Percentiles rank a stretch among this genome's conserved stretches.
Evolutionary conservation across 495 filamentous ascomycete genomes (phyloP).

Genomic region (Aspergillus carlsbadensis): DNA sequence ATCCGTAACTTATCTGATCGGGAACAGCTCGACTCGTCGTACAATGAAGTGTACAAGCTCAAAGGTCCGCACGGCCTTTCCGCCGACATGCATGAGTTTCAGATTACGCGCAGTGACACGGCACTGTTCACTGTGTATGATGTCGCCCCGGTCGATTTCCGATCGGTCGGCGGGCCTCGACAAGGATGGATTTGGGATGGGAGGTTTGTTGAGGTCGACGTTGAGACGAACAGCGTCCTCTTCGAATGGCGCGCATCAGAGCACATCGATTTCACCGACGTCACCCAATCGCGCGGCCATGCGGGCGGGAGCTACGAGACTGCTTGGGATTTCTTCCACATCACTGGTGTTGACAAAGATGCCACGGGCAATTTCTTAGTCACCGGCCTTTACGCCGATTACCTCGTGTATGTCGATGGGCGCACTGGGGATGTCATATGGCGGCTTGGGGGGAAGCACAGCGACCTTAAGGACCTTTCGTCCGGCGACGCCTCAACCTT

Average conservation of each 20-base stretch:
- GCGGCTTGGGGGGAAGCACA: constrained; percentile 42
- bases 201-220: constrained; percentile 50
- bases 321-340: constrained; percentile 49
- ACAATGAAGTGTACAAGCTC: constrained; percentile 45
- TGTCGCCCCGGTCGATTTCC: constrained; percentile 38
- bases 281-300: constrained; percentile 20
- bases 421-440: constrained; percentile 37
- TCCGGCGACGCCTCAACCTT: constrained; percentile 42
- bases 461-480: constrained; percentile 42
- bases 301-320: constrained; percentile 22
- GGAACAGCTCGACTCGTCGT: constrained; percentile 46
- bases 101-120: constrained; percentile 47
- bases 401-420: constrained; percentile 37
- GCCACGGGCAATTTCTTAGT: constrained; percentile 42
- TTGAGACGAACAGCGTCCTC: constrained; percentile 40
- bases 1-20: neutral
- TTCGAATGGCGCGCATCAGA: constrained; percentile 45
- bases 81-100: constrained; percentile 47
- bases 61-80: constrained; percentile 29
- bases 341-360: constrained; percentile 47
- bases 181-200: constrained; percentile 53
- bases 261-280: constrained; percentile 33
- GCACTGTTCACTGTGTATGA: constrained; percentile 53
- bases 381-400: constrained; percentile 40
- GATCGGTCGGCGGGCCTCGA: constrained; percentile 33